Base-by-base conservation (phyloP, 2,329 filamentous ascomycete species). In the Septoria petroselini region DNA sequence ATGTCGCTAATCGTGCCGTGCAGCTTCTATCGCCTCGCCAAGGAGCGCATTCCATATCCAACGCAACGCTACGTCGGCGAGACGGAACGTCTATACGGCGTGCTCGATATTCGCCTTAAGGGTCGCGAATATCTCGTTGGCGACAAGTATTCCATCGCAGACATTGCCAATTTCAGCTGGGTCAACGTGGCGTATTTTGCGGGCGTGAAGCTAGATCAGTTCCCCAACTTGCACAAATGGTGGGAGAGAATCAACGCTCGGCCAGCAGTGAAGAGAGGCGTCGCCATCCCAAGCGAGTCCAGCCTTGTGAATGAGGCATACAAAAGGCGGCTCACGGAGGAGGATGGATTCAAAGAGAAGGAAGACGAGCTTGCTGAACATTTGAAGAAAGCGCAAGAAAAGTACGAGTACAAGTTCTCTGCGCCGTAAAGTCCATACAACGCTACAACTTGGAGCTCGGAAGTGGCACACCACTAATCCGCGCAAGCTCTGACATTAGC, bases 281-380 rank as follows among this genome's bases (percentile, higher is more conserved):
- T 68, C 7, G 52, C 58, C 0, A 54, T 74, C 4, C 71, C 72
- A 2, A 61, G 55, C 2, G 68, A 68, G 54, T 66, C 65, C 30
- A 33, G 53, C 0, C 60, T 76, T 11, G 65, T 63, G 4, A 80
- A 81, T 57, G 69, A 62, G 1, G 52, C 59, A 2, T 67, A 76
- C 45, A 49, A 66, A 55, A 64, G 71, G 64, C 67, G 67, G 19
- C 42, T 78, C 50, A 69, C 73, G 61, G 67, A 73, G 2, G 73
- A 79, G 29, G 65, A 70, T 17, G 76, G 77, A 52, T 74, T 72
- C 54, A 73, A 69, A 60, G 67, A 74, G 65, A 70, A 71, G 61
- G 70, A 76, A 54, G 68, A 71, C 29, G 60, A 67, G 52, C 48
- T 72, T 17, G 58, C 54, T 47, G 65, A 70, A 37, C 45, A 68